Percentiles rank a stretch among this genome's conserved stretches.
phyloP scores from a whole-genome alignment of 2,329 filamentous ascomycete species.

The Talaromyces sp. region DNA sequence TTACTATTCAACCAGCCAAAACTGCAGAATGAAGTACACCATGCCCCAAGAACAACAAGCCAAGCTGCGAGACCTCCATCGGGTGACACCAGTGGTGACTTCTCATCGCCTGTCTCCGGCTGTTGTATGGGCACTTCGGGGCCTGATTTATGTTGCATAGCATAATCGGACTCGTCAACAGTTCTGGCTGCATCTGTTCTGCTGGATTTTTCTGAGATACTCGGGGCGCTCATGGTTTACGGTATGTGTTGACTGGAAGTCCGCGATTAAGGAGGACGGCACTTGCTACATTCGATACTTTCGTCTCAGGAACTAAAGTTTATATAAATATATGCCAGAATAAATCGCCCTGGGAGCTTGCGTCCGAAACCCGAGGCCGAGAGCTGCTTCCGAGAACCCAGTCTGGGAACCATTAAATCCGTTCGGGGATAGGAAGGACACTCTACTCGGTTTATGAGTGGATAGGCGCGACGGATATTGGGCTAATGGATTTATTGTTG shows the following conservation, averaged over 20 bases:
- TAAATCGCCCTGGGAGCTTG: too few species aligned
- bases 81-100: not conserved
- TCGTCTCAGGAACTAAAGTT: not conserved
- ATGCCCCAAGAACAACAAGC: conserved; percentile 27
- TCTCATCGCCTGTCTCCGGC: not conserved
- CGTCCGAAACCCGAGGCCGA: too few species aligned
- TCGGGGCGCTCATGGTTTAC: not conserved
- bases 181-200: not conserved
- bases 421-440: too few species aligned
- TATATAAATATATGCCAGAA: not conserved
- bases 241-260: not conserved
- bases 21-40: conserved; percentile 1
- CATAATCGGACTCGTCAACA: not conserved
- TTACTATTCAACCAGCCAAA: not conserved
- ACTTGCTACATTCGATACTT: not conserved
- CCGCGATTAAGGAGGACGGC: not conserved
- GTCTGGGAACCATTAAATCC: too few species aligned
- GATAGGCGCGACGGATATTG: too few species aligned
- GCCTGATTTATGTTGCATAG: not conserved
- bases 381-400: too few species aligned
- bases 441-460: too few species aligned
- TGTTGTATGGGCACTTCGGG: not conserved
- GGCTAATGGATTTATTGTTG: too few species aligned
- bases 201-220: not conserved
- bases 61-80: conserved; percentile 27